These are phyloP conservation scores for Oidiodendron maius DNA, from an alignment of 495 filamentous ascomycete genomes.

Conservation along the genomic window DNA sequence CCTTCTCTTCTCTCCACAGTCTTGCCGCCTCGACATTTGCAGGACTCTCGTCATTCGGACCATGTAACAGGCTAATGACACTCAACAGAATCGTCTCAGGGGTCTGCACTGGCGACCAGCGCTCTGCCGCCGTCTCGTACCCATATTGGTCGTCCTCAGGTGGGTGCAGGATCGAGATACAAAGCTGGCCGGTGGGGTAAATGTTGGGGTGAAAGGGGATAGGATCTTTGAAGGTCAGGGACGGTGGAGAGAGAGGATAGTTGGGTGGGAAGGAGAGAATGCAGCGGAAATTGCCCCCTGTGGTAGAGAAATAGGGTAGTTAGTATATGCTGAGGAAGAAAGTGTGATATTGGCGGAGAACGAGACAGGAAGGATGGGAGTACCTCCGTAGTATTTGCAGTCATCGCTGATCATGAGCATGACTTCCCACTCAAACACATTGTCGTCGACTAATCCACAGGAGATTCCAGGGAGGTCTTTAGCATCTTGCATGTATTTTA, in stretches of 20 bases:
- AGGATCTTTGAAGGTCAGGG: constrained; percentile 81
- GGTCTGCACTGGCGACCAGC: constrained; percentile 95
- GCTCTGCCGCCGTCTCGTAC: constrained; percentile 86
- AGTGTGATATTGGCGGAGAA: constrained; percentile 41
- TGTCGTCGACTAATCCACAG: constrained; percentile 77
- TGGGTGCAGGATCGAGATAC: constrained; percentile 95
- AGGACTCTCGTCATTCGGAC: constrained; percentile 91
- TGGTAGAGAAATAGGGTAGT: too few species aligned
- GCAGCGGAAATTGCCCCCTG: constrained; percentile 86
- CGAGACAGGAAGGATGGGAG: constrained; percentile 27
- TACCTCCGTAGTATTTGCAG: constrained; percentile 84
- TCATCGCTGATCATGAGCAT: constrained; percentile 99
- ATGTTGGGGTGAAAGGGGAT: constrained; percentile 94
- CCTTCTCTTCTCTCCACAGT: constrained; percentile 77
- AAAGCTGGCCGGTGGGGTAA: constrained; percentile 84
- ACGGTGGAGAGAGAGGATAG: constrained; percentile 87
- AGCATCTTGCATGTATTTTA: constrained; percentile 88
- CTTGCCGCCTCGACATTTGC: constrained; percentile 91
- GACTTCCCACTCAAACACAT: constrained; percentile 98
- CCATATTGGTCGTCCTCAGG: constrained; percentile 95
- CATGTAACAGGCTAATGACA: constrained; percentile 88
- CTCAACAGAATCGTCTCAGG: constrained; percentile 92
- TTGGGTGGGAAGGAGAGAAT: constrained; percentile 70
- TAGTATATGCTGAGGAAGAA: constrained; percentile 39
- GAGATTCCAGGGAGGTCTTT: constrained; percentile 92